phyloP scores from a whole-genome alignment of 2,329 filamentous ascomycete species.

The Venturiaceae sp. region DNA sequence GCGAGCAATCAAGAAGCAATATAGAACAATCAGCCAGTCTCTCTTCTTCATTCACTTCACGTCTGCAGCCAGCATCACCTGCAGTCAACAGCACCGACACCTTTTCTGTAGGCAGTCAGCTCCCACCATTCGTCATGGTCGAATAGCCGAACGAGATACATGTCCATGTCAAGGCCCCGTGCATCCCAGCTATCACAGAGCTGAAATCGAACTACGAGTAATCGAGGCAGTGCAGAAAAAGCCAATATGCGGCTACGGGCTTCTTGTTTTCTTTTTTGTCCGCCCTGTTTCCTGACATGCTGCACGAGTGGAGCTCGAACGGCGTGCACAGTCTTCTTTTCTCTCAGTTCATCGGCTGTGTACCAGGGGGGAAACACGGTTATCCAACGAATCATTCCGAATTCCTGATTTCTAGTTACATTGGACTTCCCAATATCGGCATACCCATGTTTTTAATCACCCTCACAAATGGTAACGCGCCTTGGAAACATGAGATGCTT shows the following conservation, averaged over 20 bases:
- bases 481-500: neutral
- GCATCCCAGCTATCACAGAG: neutral
- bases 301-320: neutral
- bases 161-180: neutral
- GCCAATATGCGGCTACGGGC: neutral
- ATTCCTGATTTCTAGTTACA: neutral
- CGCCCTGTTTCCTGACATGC: neutral
- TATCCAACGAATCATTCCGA: neutral
- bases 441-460: constrained; percentile 1
- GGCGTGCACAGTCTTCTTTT: too few species aligned
- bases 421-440: neutral
- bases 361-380: neutral
- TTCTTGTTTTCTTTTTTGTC: neutral
- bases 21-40: too few species aligned
- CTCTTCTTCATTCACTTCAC: too few species aligned
- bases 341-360: neutral
- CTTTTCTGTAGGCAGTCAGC: too few species aligned
- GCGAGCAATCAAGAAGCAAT: too few species aligned
- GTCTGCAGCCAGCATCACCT: neutral
- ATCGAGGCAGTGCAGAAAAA: neutral
- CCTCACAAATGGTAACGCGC: neutral
- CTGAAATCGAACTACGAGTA: neutral
- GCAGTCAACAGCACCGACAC: too few species aligned
- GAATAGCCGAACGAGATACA: neutral
- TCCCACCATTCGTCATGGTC: neutral